Evolutionary conservation across 345 rosid species (phyloP), one percentile per base, ranked within the genome.

Genomic region (Boechera stricta): DNA sequence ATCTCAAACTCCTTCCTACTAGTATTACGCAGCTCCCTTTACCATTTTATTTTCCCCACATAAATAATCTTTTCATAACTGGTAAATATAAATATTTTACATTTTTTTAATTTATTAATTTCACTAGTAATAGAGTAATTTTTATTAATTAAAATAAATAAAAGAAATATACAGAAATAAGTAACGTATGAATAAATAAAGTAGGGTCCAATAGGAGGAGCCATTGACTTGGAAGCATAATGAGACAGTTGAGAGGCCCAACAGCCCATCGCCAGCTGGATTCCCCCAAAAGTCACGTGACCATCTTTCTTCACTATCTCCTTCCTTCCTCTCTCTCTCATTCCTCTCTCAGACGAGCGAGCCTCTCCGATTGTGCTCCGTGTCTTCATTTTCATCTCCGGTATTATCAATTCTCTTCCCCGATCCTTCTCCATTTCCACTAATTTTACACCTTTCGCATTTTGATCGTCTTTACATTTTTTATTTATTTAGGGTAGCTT

Each of bases 191-290:
- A 57, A 71, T 56, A 64, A 64, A 77, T 64, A 4, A 72, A 58
- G 81, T 77, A 71, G 81, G 80, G 77, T 77, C 76, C 47, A 77
- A 71, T 38, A n/a, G 29, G 21, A 64, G 48, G 29, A 57, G 55
- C n/a, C 68, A 64, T 77, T 72, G 81, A 77, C 81, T 72, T 77
- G 77, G 72, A 77, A 64, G 41, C 52, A 39, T 44, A 21, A 53
- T 63, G 75, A 69, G 75, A 77, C 71, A 77, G 80, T 64, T 7
- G 10, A 71, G 52, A 78, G 81, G 81, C 81, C 81, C 81, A 77
- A 78, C 77, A 78, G 81, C 81, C 81, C 81, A 78, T 57, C 28
- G 73, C 81, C 77, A 78, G 81, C 81, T 72, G 77, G 73, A 49
- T 71, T 36, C 28, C 61, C 74, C 65, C 66, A 61, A 67, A 59